A percentile compares a stretch with the other conserved stretches of the same genome.
Conservation (phyloP, 805 yeast species). For the Hyphopichia homilentoma region DNA sequence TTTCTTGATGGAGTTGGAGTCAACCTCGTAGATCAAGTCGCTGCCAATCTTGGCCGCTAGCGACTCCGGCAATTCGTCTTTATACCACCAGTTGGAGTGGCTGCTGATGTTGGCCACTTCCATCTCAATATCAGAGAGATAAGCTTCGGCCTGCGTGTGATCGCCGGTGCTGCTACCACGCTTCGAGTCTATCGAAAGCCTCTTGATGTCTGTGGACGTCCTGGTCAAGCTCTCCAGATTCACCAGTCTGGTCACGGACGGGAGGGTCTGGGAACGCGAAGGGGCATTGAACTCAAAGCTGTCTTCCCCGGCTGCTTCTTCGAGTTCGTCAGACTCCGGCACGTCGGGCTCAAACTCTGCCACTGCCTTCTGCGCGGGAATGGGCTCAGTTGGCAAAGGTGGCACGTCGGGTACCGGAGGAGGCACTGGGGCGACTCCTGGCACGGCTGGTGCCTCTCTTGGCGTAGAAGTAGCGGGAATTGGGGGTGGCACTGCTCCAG, state of each 20-base stretch:
- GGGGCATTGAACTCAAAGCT: slow-evolving; percentile 23
- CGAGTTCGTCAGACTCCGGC: too few relatives aligned
- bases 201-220: slow-evolving; percentile 8
- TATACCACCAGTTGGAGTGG: slow-evolving; percentile 63
- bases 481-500: slow-evolving; percentile 9
- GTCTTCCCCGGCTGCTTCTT: slow-evolving; percentile 15
- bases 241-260: slow-evolving; percentile 3
- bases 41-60: slow-evolving; percentile 38
- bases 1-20: slow-evolving; percentile 50
- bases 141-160: slow-evolving; percentile 25
- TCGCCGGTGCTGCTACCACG: slow-evolving; percentile 13
- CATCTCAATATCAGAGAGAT: slow-evolving; percentile 19
- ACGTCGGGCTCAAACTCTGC: too few relatives aligned
- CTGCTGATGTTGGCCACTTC: slow-evolving; percentile 27
- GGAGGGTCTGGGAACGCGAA: slow-evolving; percentile 9
- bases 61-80: slow-evolving; percentile 53
- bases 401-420: too few relatives aligned
- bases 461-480: slow-evolving; percentile 7
- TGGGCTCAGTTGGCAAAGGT: too few relatives aligned
- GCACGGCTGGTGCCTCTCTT: too few relatives aligned
- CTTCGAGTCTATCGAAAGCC: slow-evolving; percentile 13
- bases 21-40: slow-evolving; percentile 63
- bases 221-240: slow-evolving; percentile 1
- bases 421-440: slow-evolving; percentile 6
- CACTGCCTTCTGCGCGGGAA: too few relatives aligned